These are phyloP conservation scores for Nitzschia sp. DNA, from an alignment of 108 stramenopile genomes.

Conservation along the genomic window DNA sequence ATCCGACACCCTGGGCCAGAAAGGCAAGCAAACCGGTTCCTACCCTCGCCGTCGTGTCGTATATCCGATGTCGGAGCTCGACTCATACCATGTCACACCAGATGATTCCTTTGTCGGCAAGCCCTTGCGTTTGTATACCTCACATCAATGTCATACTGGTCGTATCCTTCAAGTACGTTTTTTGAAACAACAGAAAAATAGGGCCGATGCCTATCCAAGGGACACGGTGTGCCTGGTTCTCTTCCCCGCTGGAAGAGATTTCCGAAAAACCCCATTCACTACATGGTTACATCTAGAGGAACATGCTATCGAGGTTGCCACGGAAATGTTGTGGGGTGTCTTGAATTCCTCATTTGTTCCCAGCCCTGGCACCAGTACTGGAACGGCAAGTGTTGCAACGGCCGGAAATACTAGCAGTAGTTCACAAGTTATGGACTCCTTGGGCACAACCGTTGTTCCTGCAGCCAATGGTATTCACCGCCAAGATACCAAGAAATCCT, in stretches of 20 bases:
- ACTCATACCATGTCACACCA: slow-evolving; percentile 8
- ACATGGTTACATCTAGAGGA: slow-evolving; percentile 79
- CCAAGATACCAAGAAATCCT: too few species aligned
- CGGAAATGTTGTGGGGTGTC: slow-evolving; percentile 46
- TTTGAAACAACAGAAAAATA: background rate
- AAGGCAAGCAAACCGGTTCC: background rate
- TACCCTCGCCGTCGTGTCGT: background rate
- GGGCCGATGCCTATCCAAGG: background rate
- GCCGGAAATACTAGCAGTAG: background rate
- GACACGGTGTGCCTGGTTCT: slow-evolving; percentile 67
- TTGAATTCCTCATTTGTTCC: background rate
- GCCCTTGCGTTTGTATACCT: slow-evolving; percentile 58
- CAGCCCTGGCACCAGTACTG: background rate
- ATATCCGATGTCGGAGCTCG: slow-evolving; percentile 29
- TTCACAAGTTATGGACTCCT: background rate
- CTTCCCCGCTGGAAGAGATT: slow-evolving; percentile 58
- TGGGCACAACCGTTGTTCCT: too few species aligned
- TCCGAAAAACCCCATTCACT: slow-evolving; percentile 56
- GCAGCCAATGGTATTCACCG: too few species aligned
- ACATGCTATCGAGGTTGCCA: slow-evolving; percentile 64
- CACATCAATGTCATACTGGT: slow-evolving; percentile 73
- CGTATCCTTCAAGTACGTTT: slow-evolving; percentile 59
- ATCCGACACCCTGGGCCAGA: background rate
- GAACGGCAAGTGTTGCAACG: background rate
- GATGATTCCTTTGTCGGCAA: slow-evolving; percentile 65